A percentile compares a stretch with the other conserved stretches of the same genome.
phyloP scores from a whole-genome alignment of 352 stramenopile genomes.

The Phytophthora sp. region DNA sequence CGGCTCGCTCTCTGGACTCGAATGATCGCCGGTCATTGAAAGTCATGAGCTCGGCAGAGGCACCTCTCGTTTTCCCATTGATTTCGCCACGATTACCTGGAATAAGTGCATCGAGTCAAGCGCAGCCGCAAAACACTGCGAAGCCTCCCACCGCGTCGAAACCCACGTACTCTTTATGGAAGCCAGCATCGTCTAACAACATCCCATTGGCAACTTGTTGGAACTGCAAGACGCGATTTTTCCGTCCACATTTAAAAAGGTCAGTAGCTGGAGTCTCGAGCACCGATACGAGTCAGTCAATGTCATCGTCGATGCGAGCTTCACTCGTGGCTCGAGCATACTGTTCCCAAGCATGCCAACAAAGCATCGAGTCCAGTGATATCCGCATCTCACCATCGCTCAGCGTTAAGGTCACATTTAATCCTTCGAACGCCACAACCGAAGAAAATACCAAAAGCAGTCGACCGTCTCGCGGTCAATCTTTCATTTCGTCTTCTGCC shows the following conservation, averaged over 20 bases:
- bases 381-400: constrained; percentile 49
- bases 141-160: constrained; percentile 21
- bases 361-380: constrained; percentile 44
- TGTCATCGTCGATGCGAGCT: constrained; percentile 36
- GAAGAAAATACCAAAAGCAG: constrained; percentile 20
- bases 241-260: constrained; percentile 37
- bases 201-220: constrained; percentile 60
- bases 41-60: constrained; percentile 23
- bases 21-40: constrained; percentile 13
- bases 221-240: constrained; percentile 68
- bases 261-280: neutral
- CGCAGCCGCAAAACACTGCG: neutral
- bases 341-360: constrained; percentile 48
- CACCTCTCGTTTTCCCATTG: constrained; percentile 38
- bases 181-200: constrained; percentile 35
- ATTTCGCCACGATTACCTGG: constrained; percentile 35
- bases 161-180: constrained; percentile 29
- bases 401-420: constrained; percentile 38
- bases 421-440: neutral
- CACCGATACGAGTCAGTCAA: constrained; percentile 3
- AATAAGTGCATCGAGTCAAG: constrained; percentile 6
- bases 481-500: constrained; percentile 9
- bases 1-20: constrained; percentile 18
- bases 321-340: constrained; percentile 42
- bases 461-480: constrained; percentile 16